Base-by-base conservation (phyloP, 2,329 filamentous ascomycete species). In the Fusarium sp. region DNA sequence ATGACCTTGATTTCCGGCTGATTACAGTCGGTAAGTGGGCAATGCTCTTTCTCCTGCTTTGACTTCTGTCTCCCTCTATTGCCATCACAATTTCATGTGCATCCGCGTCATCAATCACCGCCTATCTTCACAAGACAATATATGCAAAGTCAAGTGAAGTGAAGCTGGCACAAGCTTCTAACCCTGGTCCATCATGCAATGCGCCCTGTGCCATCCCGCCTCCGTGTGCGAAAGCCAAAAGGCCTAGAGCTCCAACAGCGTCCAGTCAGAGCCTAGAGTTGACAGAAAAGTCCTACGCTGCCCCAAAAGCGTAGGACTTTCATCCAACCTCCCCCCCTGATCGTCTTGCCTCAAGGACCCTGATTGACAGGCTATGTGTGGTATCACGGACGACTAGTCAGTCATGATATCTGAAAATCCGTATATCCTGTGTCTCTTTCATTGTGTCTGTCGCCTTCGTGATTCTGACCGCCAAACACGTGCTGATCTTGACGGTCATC, bases 81-180 rank as follows among this genome's bases (percentile, higher is more conserved):
- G 41, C 44, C 40, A 44, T 44, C 54, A 50, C 13, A 32, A 38
- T 23, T 38, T 40, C 50, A 59, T 41, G 38, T 40, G 18, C 42
- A 37, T 46, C 50, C 50, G 18, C 30, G 63, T 55, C 65, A 71
- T 71, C 59, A 56, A 59, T 62, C 42, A 54, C 48, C 46, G 27
- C 13, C 38, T 40, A 40, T 67, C 57, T 62, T 60, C 42, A 64
- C 27, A 44, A 42, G 17, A 44, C n/a, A 49, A 60, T 55, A 48
- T 42, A 55, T 41, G 18, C 27, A 42, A 66, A 66, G 20, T 20
- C 37, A 66, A 66, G 63, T 67, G 71, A 62, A 30, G 53, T 66
- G 64, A 71, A 61, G 71, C 72, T 61, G 68, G 65, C 59, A 76
- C 74, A 76, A 76, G 72, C 72, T 76, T 69, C 65, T 55, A 54